phyloP scores from a whole-genome alignment of 2,329 filamentous ascomycete species.

The Diaporthe vaccinii region DNA sequence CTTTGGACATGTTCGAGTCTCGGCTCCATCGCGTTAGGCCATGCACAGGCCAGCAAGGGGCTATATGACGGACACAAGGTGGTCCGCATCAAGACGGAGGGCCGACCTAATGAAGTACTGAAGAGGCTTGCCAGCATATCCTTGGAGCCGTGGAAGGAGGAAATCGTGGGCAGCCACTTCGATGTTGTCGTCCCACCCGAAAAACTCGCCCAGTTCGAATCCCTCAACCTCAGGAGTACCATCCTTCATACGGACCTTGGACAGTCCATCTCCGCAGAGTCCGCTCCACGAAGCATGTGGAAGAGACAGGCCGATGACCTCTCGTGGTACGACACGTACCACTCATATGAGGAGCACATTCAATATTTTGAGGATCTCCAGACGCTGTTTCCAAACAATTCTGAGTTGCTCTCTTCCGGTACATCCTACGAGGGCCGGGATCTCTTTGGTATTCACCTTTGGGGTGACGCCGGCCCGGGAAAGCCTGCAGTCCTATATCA shows the following conservation, averaged over 20 bases:
- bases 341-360: not conserved
- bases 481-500: conserved; percentile 8
- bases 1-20: not conserved
- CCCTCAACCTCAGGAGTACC: conserved; percentile 6
- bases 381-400: not conserved
- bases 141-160: conserved; percentile 11
- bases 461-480: conserved; percentile 10
- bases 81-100: not conserved
- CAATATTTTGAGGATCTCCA: conserved; percentile 21
- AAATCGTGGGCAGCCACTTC: conserved; percentile 2
- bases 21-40: not conserved
- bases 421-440: conserved; percentile 19
- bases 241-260: conserved; percentile 4
- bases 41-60: not conserved
- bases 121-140: conserved; percentile 4
- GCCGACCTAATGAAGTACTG: not conserved
- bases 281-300: conserved; percentile 5
- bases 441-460: conserved; percentile 9
- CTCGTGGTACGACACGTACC: conserved; percentile 6
- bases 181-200: conserved; percentile 11
- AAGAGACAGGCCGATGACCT: conserved; percentile 11
- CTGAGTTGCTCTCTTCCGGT: conserved; percentile 6
- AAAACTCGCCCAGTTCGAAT: not conserved
- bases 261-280: conserved; percentile 1
- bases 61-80: conserved; percentile 22